Percentiles rank a stretch among this genome's conserved stretches.
Evolutionary conservation across 371 early-diverging fungal genomes (phyloP).

Genomic region (Mucor plumbeus): DNA sequence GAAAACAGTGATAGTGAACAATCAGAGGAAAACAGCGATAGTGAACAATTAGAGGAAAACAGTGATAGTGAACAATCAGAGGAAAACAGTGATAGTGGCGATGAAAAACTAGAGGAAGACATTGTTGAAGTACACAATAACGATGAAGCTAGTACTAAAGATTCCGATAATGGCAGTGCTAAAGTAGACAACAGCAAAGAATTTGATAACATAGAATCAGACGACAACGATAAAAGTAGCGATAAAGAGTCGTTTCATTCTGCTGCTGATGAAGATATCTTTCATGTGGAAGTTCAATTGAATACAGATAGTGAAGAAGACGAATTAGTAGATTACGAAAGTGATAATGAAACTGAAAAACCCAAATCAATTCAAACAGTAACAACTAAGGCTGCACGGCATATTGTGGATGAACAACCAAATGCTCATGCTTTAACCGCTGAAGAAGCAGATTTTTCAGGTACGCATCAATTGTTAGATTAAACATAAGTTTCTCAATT

Average conservation of each 20-base stretch:
- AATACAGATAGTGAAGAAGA: neutral
- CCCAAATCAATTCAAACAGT: neutral
- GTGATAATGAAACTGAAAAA: neutral
- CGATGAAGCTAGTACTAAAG: too few relatives aligned
- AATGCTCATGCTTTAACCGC: neutral
- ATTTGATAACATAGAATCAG: too few relatives aligned
- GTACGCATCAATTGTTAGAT: neutral
- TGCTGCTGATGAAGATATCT: too few relatives aligned
- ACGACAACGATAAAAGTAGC: too few relatives aligned
- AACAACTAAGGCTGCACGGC: neutral
- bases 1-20: neutral
- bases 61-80: neutral
- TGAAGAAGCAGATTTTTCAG: slow-evolving; percentile 1
- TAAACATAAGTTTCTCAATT: too few relatives aligned
- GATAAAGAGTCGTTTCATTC: too few relatives aligned
- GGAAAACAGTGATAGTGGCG: neutral
- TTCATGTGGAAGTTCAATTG: neutral
- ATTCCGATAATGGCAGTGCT: too few relatives aligned
- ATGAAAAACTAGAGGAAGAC: neutral
- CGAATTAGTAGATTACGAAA: neutral
- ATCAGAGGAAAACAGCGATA: neutral
- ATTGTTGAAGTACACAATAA: too few relatives aligned
- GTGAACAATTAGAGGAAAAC: neutral
- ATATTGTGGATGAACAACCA: neutral
- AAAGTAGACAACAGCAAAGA: too few relatives aligned